These are phyloP conservation scores for Neoboletus brunneissimus DNA, from an alignment of 768 basidiomycete genomes.

Conservation along the genomic window DNA sequence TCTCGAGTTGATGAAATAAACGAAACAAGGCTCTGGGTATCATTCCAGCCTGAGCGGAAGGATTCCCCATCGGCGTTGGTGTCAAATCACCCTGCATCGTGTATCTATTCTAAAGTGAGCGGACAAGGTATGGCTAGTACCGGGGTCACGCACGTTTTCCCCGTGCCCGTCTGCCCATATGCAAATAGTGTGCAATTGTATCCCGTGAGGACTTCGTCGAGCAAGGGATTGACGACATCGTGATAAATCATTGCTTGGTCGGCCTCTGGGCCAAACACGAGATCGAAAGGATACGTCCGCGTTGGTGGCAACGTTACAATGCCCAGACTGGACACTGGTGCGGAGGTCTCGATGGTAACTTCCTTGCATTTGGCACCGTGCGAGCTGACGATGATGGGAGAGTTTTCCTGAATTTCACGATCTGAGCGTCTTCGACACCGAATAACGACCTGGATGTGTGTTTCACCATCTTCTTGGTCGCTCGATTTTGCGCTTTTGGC, in stretches of 20 bases:
- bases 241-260: constrained; percentile 93
- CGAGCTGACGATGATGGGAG: constrained; percentile 83
- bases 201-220: constrained; percentile 90
- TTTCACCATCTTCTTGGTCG: constrained; percentile 50
- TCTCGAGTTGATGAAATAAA: constrained; percentile 85
- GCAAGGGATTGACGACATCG: constrained; percentile 88
- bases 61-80: constrained; percentile 82
- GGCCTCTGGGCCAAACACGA: constrained; percentile 95
- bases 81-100: constrained; percentile 97
- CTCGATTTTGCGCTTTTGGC: constrained; percentile 27
- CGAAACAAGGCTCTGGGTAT: constrained; percentile 91
- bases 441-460: constrained; percentile 91
- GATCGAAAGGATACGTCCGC: constrained; percentile 89
- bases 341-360: constrained; percentile 76
- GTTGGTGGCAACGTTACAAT: constrained; percentile 70
- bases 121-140: not conserved
- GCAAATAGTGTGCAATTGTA: constrained; percentile 98
- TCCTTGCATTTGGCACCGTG: constrained; percentile 72
- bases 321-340: constrained; percentile 68
- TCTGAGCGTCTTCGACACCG: constrained; percentile 85
- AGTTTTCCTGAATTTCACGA: constrained; percentile 80
- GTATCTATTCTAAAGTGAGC: constrained; percentile 49
- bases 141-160: constrained; percentile 78
- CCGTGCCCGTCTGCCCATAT: constrained; percentile 98
- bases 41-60: constrained; percentile 89